These are phyloP conservation scores for Penicillium sp. DNA, from an alignment of 2,329 filamentous ascomycete genomes.

Conservation along the genomic window DNA sequence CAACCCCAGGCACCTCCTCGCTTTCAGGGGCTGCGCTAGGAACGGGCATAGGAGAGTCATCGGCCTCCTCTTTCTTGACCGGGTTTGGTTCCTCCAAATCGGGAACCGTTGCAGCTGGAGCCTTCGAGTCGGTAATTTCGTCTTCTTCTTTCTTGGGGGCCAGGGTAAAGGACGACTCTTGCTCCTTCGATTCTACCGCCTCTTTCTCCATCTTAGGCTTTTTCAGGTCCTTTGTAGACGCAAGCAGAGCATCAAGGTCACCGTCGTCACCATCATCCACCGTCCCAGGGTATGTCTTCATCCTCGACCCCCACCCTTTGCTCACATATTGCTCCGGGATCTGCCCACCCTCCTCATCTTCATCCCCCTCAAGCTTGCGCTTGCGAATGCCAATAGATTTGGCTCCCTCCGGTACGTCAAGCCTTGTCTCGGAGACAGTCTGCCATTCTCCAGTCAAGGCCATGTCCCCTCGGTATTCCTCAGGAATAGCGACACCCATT, in stretches of 20 bases:
- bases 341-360: slow-evolving; percentile 40
- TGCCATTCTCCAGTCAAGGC: slow-evolving; percentile 90
- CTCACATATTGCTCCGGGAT: slow-evolving; percentile 33
- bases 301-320: slow-evolving; percentile 47
- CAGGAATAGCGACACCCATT: slow-evolving; percentile 81
- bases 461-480: slow-evolving; percentile 74
- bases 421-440: slow-evolving; percentile 55
- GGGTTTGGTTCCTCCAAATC: slow-evolving; percentile 12
- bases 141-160: slow-evolving; percentile 18
- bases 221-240: slow-evolving; percentile 41
- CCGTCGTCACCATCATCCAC: slow-evolving; percentile 31
- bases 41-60: slow-evolving; percentile 1
- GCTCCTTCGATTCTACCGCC: slow-evolving; percentile 13
- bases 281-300: slow-evolving; percentile 40
- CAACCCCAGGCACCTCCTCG: slow-evolving; percentile 32
- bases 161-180: slow-evolving; percentile 12
- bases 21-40: slow-evolving; percentile 12
- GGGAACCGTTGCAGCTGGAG: background rate
- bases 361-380: slow-evolving; percentile 45
- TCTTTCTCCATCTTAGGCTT: slow-evolving; percentile 27
- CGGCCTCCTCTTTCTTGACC: slow-evolving; percentile 31
- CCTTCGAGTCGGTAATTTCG: slow-evolving; percentile 6
- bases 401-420: slow-evolving; percentile 45
- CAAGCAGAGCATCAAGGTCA: slow-evolving; percentile 46
- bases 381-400: slow-evolving; percentile 47